phyloP scores from a whole-genome alignment of 2,329 filamentous ascomycete genomes.

The Botrytis byssoidea region DNA sequence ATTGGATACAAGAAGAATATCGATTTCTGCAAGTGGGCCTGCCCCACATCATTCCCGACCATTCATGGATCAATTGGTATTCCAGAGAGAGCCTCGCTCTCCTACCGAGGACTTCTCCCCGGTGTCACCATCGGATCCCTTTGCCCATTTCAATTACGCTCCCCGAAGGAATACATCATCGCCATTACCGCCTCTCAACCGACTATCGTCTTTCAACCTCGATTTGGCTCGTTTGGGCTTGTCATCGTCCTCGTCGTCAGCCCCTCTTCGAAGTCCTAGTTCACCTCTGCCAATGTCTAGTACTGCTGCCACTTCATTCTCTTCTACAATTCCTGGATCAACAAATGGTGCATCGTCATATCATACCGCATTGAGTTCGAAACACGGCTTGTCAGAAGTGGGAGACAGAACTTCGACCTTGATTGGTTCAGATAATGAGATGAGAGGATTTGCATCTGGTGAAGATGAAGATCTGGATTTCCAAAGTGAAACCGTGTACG shows the following conservation, averaged over 20 bases:
- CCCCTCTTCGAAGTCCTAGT: constrained; percentile 31
- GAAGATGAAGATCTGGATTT: constrained; percentile 79
- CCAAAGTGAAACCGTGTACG: constrained; percentile 73
- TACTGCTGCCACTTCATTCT: constrained; percentile 40
- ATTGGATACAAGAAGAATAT: constrained; percentile 34
- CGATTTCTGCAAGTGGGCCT: constrained; percentile 32
- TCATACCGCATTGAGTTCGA: constrained; percentile 27
- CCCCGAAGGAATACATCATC: constrained; percentile 49
- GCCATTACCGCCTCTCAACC: constrained; percentile 55
- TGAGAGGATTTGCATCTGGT: constrained; percentile 60
- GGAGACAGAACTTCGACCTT: constrained; percentile 56
- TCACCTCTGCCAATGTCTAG: constrained; percentile 36
- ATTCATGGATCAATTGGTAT: constrained; percentile 33
- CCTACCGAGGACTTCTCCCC: constrained; percentile 27
- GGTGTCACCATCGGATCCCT: constrained; percentile 31
- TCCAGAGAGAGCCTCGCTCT: constrained; percentile 27
- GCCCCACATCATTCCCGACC: constrained; percentile 24
- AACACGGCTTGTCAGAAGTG: constrained; percentile 32
- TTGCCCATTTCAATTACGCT: constrained; percentile 28
- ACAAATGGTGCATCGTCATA: constrained; percentile 37
- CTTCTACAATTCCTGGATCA: constrained; percentile 46
- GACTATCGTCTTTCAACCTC: constrained; percentile 54
- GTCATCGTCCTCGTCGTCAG: constrained; percentile 43
- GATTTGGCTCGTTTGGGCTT: constrained; percentile 50
- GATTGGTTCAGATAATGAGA: constrained; percentile 68